Evolutionary conservation across 2,329 filamentous ascomycete genomes (phyloP).

Genomic region (Pseudogymnoascus sp.): DNA sequence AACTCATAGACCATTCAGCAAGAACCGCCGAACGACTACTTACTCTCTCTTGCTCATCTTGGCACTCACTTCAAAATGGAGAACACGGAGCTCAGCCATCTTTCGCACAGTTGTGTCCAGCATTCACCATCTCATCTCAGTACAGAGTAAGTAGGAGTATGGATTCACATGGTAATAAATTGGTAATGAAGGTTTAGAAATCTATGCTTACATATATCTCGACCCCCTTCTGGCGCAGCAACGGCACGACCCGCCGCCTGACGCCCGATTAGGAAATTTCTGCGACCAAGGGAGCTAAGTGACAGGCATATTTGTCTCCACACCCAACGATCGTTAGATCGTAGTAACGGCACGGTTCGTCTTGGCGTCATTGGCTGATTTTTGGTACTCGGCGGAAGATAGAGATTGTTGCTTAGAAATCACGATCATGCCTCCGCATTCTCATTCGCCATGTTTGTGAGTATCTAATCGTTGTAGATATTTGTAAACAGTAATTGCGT

Average conservation of each 20-base stretch:
- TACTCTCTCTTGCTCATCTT: neutral
- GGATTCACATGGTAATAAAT: neutral
- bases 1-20: neutral
- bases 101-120: neutral
- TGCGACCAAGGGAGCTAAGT: neutral
- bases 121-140: neutral
- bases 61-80: neutral
- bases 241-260: neutral
- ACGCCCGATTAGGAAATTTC: neutral
- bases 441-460: neutral
- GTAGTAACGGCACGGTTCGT: neutral
- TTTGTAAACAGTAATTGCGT: neutral
- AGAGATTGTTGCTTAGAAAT: neutral
- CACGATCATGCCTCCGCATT: neutral
- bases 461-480: neutral
- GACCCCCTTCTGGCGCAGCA: neutral
- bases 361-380: neutral
- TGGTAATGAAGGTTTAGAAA: neutral
- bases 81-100: neutral
- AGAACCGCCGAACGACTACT: neutral
- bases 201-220: neutral
- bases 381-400: neutral
- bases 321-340: neutral
- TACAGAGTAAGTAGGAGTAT: neutral
- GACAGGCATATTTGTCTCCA: neutral